Percentiles rank a stretch among this genome's conserved stretches.
Conservation (phyloP, 306 rosid species). For the Glycyrrhiza uralensis region DNA sequence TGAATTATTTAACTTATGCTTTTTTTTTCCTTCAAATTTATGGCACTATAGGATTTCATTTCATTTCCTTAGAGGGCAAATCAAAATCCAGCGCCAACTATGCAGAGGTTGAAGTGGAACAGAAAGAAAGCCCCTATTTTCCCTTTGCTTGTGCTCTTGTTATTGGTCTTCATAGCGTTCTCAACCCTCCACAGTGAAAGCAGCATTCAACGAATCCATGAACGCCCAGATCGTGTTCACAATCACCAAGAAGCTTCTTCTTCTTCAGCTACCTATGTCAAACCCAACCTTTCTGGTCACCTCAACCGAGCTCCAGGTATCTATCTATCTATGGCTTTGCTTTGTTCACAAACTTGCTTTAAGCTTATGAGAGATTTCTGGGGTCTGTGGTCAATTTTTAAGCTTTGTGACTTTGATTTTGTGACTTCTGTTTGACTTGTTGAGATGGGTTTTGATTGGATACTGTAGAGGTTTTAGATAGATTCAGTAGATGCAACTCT, state of each 20-base stretch:
- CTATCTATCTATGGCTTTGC: no score
- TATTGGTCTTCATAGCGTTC: conserved; percentile 51
- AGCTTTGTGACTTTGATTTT: conserved; percentile 22
- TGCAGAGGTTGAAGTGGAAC: conserved; percentile 76
- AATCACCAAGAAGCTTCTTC: conserved; percentile 46
- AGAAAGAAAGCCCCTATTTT: conserved; percentile 61
- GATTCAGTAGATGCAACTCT: conserved; percentile 86
- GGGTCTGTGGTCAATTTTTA: neutral
- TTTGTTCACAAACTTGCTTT: conserved; percentile 10
- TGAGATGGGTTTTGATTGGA: conserved; percentile 29
- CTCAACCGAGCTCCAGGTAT: conserved; percentile 51
- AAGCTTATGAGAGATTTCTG: neutral
- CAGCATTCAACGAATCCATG: conserved; percentile 57
- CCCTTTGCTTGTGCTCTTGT: conserved; percentile 51
- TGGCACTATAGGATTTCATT: neutral
- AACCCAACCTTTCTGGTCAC: conserved; percentile 56
- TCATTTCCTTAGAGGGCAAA: neutral
- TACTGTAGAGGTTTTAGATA: conserved; percentile 66
- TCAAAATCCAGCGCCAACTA: neutral
- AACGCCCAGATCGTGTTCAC: conserved; percentile 44
- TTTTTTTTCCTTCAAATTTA: no score
- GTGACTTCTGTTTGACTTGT: conserved; percentile 22
- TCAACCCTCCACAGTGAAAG: conserved; percentile 68
- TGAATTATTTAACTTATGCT: no score
- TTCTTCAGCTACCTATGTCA: conserved; percentile 53